Evolutionary conservation across 2,329 filamentous ascomycete genomes (phyloP).

Genomic region (Apiospora malaysiana): DNA sequence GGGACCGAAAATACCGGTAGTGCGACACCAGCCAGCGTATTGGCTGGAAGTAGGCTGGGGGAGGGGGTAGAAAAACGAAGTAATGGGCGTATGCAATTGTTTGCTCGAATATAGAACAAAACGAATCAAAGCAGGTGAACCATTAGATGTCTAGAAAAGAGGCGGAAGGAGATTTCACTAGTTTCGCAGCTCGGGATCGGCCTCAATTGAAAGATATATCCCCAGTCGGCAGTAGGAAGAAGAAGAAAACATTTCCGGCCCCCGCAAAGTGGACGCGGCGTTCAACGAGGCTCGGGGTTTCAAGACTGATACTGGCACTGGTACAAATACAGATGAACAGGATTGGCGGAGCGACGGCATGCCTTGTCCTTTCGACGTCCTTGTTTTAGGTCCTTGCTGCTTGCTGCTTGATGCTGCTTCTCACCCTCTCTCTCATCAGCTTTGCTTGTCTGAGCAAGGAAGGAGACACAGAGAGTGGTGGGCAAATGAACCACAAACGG

Average conservation of each 20-base stretch:
- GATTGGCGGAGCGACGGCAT: conserved; percentile 7
- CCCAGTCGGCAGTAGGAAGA: not conserved
- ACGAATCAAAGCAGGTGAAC: not conserved
- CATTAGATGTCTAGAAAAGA: not conserved
- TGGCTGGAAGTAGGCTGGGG: conserved; percentile 4
- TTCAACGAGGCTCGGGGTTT: not conserved
- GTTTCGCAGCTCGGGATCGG: not conserved
- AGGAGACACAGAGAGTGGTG: conserved; percentile 11
- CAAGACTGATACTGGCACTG: not conserved
- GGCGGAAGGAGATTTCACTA: conserved; percentile 3
- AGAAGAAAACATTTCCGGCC: not conserved
- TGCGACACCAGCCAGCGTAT: conserved; percentile 15
- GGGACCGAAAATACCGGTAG: conserved; percentile 15
- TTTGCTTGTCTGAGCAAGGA: conserved; percentile 5
- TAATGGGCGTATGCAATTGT: not conserved
- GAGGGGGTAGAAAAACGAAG: not conserved
- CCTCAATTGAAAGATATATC: conserved; percentile 11
- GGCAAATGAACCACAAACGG: not conserved
- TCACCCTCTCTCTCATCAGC: too few species aligned
- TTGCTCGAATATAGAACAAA: not conserved
- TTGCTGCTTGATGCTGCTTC: not conserved
- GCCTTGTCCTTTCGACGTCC: not conserved
- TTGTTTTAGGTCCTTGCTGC: not conserved
- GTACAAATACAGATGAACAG: not conserved
- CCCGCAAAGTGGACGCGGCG: conserved; percentile 3